phyloP scores from a whole-genome alignment of 1,139 yeast species.

The Lodderomyces margitis region DNA sequence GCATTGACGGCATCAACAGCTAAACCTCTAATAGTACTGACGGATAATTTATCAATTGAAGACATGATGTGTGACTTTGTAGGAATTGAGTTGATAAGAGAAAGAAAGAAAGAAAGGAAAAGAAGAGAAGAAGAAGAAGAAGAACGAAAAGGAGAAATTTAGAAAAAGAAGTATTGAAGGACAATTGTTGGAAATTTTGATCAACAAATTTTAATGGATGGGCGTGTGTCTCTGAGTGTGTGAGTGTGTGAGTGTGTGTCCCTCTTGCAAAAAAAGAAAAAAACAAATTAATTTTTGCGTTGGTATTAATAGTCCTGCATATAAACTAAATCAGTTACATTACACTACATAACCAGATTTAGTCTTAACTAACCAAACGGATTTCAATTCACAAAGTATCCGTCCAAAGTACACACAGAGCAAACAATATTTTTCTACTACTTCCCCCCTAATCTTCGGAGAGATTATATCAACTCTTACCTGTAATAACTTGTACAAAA shows the following conservation, averaged over 20 bases:
- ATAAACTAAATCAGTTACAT: not conserved
- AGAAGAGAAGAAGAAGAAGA: conserved; percentile 5
- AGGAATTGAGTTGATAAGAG: conserved; percentile 2
- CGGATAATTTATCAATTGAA: conserved; percentile 67
- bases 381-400: not conserved
- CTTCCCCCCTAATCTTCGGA: not conserved
- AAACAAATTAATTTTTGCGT: no score
- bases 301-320: no score
- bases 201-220: no score
- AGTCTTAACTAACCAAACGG: no score
- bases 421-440: no score
- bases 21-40: conserved; percentile 87
- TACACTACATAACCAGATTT: no score
- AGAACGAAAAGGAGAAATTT: conserved; percentile 4
- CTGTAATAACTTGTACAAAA: not conserved
- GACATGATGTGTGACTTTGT: conserved; percentile 16
- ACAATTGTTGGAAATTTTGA: conserved; percentile 1
- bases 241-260: no score
- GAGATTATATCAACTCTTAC: not conserved
- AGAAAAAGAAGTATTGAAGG: not conserved
- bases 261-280: no score
- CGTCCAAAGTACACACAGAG: no score
- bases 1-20: conserved; percentile 85
- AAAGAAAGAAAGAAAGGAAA: conserved; percentile 3
- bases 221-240: no score